Conservation (phyloP, 352 stramenopile species). For the Phytophthora tubulina region DNA sequence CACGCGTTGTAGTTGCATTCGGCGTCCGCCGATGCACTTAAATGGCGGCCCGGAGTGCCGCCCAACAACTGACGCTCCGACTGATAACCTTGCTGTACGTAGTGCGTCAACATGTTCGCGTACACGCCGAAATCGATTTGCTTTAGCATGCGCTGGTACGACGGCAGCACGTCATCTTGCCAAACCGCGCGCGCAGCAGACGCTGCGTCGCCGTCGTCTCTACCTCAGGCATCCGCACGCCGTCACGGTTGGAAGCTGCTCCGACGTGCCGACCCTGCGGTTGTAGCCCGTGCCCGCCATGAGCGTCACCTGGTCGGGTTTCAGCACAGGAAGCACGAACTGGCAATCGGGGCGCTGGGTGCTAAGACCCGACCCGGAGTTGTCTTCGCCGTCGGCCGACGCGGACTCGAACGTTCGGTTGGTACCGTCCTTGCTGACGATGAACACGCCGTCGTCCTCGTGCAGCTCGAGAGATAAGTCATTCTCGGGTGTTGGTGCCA, state of each 20-base stretch:
- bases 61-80: slow-evolving; percentile 47
- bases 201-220: slow-evolving; percentile 41
- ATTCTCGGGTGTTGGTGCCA: slow-evolving; percentile 18
- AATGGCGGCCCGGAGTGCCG: slow-evolving; percentile 49
- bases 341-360: slow-evolving; percentile 55
- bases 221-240: slow-evolving; percentile 60
- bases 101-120: slow-evolving; percentile 45
- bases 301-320: slow-evolving; percentile 60
- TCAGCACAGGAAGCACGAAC: slow-evolving; percentile 57
- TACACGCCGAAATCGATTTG: slow-evolving; percentile 60
- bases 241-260: slow-evolving; percentile 64
- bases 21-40: slow-evolving; percentile 43
- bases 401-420: slow-evolving; percentile 37
- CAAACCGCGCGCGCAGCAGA: slow-evolving; percentile 61
- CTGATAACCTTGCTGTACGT: slow-evolving; percentile 38
- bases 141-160: slow-evolving; percentile 62
- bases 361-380: slow-evolving; percentile 58
- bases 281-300: slow-evolving; percentile 72
- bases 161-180: slow-evolving; percentile 72
- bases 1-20: slow-evolving; percentile 49
- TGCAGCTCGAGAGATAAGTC: slow-evolving; percentile 65
- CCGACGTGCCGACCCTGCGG: slow-evolving; percentile 57
- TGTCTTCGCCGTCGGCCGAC: slow-evolving; percentile 33
- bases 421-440: slow-evolving; percentile 47
- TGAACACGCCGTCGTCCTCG: slow-evolving; percentile 70